phyloP scores from a whole-genome alignment of 176 grass and related monocot genomes.

The Musa acuminata region DNA sequence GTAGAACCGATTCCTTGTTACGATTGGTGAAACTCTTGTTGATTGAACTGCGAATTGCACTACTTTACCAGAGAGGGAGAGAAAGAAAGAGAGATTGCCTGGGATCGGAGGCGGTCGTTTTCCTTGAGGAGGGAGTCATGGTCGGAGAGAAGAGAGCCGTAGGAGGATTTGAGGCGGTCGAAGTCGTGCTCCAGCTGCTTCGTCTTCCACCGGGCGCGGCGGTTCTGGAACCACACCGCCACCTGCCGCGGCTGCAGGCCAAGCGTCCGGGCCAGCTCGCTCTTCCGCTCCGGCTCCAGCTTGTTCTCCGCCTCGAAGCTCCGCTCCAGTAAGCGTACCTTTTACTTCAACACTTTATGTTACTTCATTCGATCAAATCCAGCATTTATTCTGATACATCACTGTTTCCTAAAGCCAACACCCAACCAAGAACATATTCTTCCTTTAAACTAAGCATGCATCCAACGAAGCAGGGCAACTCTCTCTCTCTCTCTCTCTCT shows the following conservation, averaged over 20 bases:
- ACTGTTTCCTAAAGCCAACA: neutral
- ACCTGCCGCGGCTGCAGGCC: slow-evolving; percentile 88
- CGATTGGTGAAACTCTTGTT: neutral
- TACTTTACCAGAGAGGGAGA: neutral
- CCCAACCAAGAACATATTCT: neutral
- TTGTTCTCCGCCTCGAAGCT: slow-evolving; percentile 42
- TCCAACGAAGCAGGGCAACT: no score
- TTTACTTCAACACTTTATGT: slow-evolving; percentile 3
- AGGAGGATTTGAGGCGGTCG: slow-evolving; percentile 59
- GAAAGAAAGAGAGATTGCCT: slow-evolving; percentile 26
- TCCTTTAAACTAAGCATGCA: no score
- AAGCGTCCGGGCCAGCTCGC: slow-evolving; percentile 57
- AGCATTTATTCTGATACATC: neutral
- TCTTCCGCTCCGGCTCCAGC: slow-evolving; percentile 86
- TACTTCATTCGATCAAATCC: neutral
- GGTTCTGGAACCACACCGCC: slow-evolving; percentile 95
- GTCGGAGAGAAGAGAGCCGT: slow-evolving; percentile 47
- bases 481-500: no score
- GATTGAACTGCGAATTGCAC: neutral
- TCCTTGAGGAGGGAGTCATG: slow-evolving; percentile 56
- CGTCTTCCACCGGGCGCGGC: slow-evolving; percentile 83
- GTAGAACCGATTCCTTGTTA: neutral
- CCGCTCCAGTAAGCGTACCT: slow-evolving; percentile 10
- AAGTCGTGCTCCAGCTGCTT: slow-evolving; percentile 93
- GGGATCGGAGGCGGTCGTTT: slow-evolving; percentile 54